These are phyloP conservation scores for Lobosporangium transversale DNA, from an alignment of 192 early-diverging fungal genomes.

Conservation along the genomic window DNA sequence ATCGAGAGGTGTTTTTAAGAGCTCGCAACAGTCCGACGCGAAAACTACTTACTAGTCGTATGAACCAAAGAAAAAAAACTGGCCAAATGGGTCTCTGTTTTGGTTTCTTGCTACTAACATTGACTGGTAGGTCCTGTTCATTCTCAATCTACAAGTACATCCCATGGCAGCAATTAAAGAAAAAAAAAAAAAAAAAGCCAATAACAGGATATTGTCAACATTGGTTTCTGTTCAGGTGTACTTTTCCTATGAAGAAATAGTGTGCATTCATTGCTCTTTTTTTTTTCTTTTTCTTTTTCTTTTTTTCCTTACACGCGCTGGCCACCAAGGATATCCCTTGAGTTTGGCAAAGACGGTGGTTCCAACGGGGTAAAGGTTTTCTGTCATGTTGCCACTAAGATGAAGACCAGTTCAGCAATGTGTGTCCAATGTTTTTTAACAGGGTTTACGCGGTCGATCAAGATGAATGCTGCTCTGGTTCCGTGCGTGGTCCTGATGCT, in stretches of 20 bases:
- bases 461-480: too few species aligned
- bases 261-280: too few species aligned
- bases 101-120: slow-evolving; percentile 38
- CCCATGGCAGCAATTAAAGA: too few species aligned
- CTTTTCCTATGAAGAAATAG: too few species aligned
- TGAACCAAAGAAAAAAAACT: slow-evolving; percentile 38
- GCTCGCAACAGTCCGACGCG: too few species aligned
- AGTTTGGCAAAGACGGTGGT: slow-evolving; percentile 65
- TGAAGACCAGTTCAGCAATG: background rate
- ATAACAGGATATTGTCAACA: too few species aligned
- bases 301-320: slow-evolving; percentile 60
- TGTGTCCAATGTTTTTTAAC: background rate
- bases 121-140: slow-evolving; percentile 28
- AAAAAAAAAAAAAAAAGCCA: background rate
- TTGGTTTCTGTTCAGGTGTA: too few species aligned
- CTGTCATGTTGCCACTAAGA: slow-evolving; percentile 20
- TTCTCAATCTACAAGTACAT: slow-evolving; percentile 37
- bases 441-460: too few species aligned
- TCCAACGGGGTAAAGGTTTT: slow-evolving; percentile 56
- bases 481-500: slow-evolving; percentile 5
- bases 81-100: slow-evolving; percentile 46
- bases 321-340: slow-evolving; percentile 71
- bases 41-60: slow-evolving; percentile 45
- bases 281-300: too few species aligned
- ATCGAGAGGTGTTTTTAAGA: too few species aligned